Conservation (phyloP, 805 yeast genomes). For the Pichia manshurica region DNA sequence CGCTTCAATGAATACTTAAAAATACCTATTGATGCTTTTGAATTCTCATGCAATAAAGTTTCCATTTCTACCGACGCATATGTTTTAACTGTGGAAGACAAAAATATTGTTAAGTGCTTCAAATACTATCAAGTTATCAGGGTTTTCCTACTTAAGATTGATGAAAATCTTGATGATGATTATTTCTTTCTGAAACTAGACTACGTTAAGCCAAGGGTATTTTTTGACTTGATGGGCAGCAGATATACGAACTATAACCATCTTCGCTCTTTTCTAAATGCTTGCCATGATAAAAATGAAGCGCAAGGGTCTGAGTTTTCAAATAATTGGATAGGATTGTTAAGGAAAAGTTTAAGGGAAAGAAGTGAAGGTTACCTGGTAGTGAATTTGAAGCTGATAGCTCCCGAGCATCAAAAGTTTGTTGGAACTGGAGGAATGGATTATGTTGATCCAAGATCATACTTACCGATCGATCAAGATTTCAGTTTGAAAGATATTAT, state of each 20-base stretch:
- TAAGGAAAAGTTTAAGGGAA: conserved; percentile 1
- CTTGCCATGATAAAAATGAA: conserved; percentile 1
- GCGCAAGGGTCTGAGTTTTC: background rate
- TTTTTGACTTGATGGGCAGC: conserved; percentile 7
- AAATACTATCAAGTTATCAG: conserved; percentile 2
- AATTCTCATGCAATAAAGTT: background rate
- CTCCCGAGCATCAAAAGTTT: conserved; percentile 5
- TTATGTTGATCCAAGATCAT: background rate
- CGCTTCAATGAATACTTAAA: conserved; percentile 5
- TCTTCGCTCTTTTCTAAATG: conserved; percentile 1
- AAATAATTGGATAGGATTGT: background rate
- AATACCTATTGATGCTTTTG: background rate
- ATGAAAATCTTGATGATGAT: background rate
- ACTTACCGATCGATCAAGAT: background rate
- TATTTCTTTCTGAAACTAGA: conserved; percentile 2
- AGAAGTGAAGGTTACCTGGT: conserved; percentile 10
- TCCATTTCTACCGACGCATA: background rate
- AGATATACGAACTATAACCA: conserved; percentile 1
- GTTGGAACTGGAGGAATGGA: background rate
- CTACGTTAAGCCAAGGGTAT: background rate
- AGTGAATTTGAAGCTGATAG: conserved; percentile 6
- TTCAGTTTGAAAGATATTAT: conserved; percentile 5
- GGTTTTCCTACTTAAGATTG: background rate
- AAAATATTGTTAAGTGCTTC: background rate
- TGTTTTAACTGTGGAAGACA: background rate